phyloP scores from a whole-genome alignment of 176 grass and related monocot genomes.

The Phoenix roebelenii region DNA sequence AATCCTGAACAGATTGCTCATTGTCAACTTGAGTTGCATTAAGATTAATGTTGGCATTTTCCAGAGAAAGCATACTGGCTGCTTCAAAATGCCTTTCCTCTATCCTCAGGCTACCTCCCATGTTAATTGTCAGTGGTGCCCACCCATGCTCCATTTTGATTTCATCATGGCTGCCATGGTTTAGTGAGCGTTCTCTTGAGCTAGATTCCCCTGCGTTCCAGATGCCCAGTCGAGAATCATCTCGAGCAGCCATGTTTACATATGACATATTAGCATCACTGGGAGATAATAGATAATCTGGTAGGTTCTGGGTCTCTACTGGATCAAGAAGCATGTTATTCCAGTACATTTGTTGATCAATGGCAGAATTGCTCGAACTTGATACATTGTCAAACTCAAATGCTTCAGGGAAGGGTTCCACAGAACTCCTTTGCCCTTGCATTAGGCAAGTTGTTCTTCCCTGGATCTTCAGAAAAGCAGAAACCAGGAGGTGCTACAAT shows the following conservation, averaged over 20 bases:
- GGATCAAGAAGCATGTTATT: conserved; percentile 34
- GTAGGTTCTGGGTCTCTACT: conserved; percentile 40
- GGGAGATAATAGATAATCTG: conserved; percentile 25
- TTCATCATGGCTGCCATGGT: conserved; percentile 19
- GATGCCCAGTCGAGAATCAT: conserved; percentile 35
- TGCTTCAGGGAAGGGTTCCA: conserved; percentile 34
- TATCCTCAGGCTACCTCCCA: conserved; percentile 29
- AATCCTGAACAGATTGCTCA: conserved; percentile 26
- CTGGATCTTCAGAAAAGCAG: too few relatives aligned
- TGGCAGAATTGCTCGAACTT: conserved; percentile 35
- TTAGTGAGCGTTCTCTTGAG: conserved; percentile 24
- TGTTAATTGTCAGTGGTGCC: conserved; percentile 14
- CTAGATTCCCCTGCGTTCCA: conserved; percentile 52
- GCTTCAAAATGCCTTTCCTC: conserved; percentile 34
- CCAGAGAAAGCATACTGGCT: conserved; percentile 32
- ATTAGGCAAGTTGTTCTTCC: conserved; percentile 17
- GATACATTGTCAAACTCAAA: conserved; percentile 42
- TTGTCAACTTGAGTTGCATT: conserved; percentile 14
- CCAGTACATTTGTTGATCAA: conserved; percentile 56
- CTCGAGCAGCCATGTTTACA: conserved; percentile 26
- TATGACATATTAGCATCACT: conserved; percentile 24
- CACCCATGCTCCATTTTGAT: conserved; percentile 34
- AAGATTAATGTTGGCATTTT: conserved; percentile 36
- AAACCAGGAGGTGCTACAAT: too few relatives aligned
- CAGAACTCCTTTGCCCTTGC: conserved; percentile 51